Base-by-base conservation (phyloP, 345 rosid genomes). In the Populus euphratica region DNA sequence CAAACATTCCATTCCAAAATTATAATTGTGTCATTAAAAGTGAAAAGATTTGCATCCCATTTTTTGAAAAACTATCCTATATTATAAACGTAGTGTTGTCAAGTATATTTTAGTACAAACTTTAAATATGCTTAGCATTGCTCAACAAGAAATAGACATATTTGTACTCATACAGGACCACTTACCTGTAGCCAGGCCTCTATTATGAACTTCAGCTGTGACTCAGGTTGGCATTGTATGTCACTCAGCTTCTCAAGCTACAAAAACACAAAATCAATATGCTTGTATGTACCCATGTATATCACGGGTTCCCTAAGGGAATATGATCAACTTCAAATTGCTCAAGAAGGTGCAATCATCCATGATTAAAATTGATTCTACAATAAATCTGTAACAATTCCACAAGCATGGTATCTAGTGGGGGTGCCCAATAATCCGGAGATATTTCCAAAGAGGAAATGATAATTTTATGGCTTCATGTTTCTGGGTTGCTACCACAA, bases 171-270 rank as follows among this genome's bases (percentile, higher is more conserved):
- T 59, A 59, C 5, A 59, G 29, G 64, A 59, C 29, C 12, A n/a
- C 8, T 62, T 68, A 82, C 85, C 79, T 82, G 85, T 50, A 82
- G 68, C 85, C 85, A 82, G 50, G 85, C 85, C 74, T 82, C 85
- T 21, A 78, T 78, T 16, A 82, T 82, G 64, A 82, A 82, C 74
- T 82, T 82, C 13, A 82, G 78, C 71, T 82, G 85, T 8, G 85
- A 78, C 63, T 82, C 85, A 36, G 85, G 85, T 61, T 82, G 85
- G 65, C 85, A 78, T 62, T 82, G 85, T 44, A 36, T 68, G 68
- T 82, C 82, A 82, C 85, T 82, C 66, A 82, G 74, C 85, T 75
- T 82, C 70, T 79, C 85, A 78, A 82, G 77, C 85, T 82, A 72
- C 68, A 72, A 65, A 76, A 59, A 36, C 44, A 76, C 8, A 64